These are phyloP conservation scores for Eutrema japonicum DNA, from an alignment of 345 rosid species.

Conservation along the genomic window DNA sequence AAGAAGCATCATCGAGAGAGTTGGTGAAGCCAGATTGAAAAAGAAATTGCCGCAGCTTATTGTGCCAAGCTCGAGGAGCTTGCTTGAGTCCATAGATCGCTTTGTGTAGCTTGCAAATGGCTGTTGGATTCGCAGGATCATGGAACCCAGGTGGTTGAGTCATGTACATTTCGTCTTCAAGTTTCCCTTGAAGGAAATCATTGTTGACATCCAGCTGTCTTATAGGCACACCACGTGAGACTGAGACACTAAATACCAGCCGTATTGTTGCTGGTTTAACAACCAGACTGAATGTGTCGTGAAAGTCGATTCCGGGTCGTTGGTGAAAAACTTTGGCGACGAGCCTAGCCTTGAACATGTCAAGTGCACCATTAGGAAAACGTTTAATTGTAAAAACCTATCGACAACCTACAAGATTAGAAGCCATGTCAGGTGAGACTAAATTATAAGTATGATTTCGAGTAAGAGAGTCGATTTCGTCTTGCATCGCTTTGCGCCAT, in stretches of 20 bases:
- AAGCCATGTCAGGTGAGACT: too few species aligned
- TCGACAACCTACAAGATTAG: background rate
- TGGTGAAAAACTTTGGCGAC: background rate
- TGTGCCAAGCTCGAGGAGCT: background rate
- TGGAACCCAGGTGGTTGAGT: background rate
- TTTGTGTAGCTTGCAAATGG: background rate
- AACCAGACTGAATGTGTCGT: background rate
- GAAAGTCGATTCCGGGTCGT: background rate
- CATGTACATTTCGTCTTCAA: too few species aligned
- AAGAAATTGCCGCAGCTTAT: background rate
- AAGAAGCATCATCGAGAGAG: background rate
- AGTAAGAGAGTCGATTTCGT: too few species aligned
- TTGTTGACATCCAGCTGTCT: background rate
- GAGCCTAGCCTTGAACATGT: background rate
- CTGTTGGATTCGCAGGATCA: background rate
- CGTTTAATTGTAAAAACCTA: background rate
- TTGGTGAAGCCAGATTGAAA: background rate
- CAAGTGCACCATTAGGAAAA: background rate
- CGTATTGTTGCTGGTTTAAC: background rate
- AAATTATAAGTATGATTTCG: too few species aligned
- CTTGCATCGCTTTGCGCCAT: too few species aligned
- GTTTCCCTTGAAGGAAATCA: background rate
- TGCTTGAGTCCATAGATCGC: background rate
- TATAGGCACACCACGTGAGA: accelerated
- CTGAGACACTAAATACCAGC: accelerated